A percentile compares a stretch with the other conserved stretches of the same genome.
phyloP scores from a whole-genome alignment of 768 basidiomycete species.

The Amanita rubescens region DNA sequence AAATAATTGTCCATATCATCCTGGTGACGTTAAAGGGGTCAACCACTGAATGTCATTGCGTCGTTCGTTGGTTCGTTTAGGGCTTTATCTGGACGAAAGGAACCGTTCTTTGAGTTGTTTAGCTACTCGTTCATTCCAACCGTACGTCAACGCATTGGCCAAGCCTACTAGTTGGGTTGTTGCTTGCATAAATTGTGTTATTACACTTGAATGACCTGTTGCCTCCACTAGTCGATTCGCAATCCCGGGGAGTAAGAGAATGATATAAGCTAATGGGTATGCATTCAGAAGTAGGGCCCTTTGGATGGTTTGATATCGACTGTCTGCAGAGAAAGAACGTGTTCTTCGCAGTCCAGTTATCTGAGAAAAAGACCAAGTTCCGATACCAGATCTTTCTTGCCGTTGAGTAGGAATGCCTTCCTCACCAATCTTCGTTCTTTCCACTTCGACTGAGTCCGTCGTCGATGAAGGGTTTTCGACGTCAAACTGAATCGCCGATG shows the following conservation, averaged over 20 bases:
- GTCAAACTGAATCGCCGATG: neutral
- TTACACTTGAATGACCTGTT: slow-evolving; percentile 4
- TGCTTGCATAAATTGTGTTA: slow-evolving; percentile 9
- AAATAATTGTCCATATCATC: too few species aligned
- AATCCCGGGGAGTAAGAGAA: slow-evolving; percentile 12
- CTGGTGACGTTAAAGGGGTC: too few species aligned
- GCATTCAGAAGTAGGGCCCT: slow-evolving; percentile 11
- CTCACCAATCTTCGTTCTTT: too few species aligned
- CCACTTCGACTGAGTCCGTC: too few species aligned
- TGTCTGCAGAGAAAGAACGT: neutral
- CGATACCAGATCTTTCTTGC: too few species aligned
- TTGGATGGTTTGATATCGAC: neutral
- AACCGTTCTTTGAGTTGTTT: slow-evolving; percentile 4
- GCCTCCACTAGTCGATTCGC: slow-evolving; percentile 11
- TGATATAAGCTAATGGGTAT: slow-evolving; percentile 13
- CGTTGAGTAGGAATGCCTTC: too few species aligned
- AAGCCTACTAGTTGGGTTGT: slow-evolving; percentile 12
- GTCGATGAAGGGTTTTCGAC: neutral
- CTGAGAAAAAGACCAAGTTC: neutral
- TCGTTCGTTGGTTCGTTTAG: too few species aligned
- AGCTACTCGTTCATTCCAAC: slow-evolving; percentile 11
- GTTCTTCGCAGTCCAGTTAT: neutral
- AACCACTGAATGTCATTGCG: too few species aligned
- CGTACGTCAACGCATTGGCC: slow-evolving; percentile 11
- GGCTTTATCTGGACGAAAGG: too few species aligned